These are phyloP conservation scores for Testicularia cyperi DNA, from an alignment of 1,284 basidiomycete species.

Conservation along the genomic window DNA sequence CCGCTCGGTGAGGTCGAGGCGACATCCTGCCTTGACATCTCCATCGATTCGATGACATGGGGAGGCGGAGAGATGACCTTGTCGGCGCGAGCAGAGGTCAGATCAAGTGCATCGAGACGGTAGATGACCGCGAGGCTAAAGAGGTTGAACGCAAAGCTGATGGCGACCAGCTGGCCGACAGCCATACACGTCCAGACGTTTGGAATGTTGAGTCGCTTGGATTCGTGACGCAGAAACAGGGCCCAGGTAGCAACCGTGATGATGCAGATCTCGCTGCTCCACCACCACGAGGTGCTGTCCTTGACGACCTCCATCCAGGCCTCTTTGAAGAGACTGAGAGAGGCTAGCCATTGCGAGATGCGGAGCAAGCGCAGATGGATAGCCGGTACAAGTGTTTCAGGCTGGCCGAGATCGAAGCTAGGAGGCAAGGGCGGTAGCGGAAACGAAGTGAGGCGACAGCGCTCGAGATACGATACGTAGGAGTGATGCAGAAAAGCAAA, in stretches of 20 bases:
- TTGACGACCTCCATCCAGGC: slow-evolving; percentile 66
- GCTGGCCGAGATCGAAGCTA: slow-evolving; percentile 13
- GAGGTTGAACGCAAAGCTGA: slow-evolving; percentile 70
- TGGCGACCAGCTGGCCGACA: slow-evolving; percentile 73
- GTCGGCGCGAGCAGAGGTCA: slow-evolving; percentile 3
- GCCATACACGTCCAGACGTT: slow-evolving; percentile 73
- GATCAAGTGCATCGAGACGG: slow-evolving; percentile 42
- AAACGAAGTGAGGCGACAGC: slow-evolving; percentile 16
- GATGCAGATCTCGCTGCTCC: slow-evolving; percentile 72
- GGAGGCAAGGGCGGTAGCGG: slow-evolving; percentile 15
- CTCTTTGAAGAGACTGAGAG: slow-evolving; percentile 70
- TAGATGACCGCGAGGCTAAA: slow-evolving; percentile 69
- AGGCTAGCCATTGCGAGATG: slow-evolving; percentile 66
- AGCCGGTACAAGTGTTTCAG: slow-evolving; percentile 49
- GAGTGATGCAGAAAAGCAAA: slow-evolving; percentile 48
- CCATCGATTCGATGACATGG: neutral
- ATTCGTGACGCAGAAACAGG: slow-evolving; percentile 67
- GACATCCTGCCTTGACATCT: neutral
- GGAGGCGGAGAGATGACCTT: neutral
- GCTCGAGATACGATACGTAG: slow-evolving; percentile 38
- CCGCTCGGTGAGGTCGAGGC: no score
- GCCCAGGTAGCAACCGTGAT: slow-evolving; percentile 71
- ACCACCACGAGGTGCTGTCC: slow-evolving; percentile 70
- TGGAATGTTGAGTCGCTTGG: slow-evolving; percentile 64
- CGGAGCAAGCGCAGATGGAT: slow-evolving; percentile 52